Conservation (phyloP, 2,329 filamentous ascomycete genomes). For the Microsporum canis region DNA sequence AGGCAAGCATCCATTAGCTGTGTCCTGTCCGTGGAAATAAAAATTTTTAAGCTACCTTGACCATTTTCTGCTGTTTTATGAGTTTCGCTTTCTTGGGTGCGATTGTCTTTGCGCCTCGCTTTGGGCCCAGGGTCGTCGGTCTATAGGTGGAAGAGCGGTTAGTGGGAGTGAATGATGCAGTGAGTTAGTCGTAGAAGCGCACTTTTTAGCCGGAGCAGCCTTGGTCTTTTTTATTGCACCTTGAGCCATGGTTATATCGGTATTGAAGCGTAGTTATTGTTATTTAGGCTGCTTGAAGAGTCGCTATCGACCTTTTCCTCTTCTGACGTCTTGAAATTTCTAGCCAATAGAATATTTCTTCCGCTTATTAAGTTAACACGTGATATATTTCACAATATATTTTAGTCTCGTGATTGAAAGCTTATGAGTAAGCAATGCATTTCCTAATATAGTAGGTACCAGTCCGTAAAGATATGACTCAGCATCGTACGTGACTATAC, state of each 20-base stretch:
- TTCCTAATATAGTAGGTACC: not conserved
- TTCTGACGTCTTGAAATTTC: not conserved
- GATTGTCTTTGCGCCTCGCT: constrained; percentile 50
- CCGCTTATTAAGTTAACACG: not conserved
- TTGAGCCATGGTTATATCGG: constrained; percentile 33
- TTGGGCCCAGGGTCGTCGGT: constrained; percentile 33
- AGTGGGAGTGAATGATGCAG: constrained; percentile 1
- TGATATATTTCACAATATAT: not conserved
- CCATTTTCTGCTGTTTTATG: constrained; percentile 50
- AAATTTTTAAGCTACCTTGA: constrained; percentile 39
- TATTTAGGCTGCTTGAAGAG: not conserved
- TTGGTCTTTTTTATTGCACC: constrained; percentile 39
- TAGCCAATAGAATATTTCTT: not conserved
- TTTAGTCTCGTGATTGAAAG: not conserved
- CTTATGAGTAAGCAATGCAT: not conserved
- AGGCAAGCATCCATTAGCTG: constrained; percentile 16
- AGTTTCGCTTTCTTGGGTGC: constrained; percentile 55
- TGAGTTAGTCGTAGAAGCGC: constrained; percentile 11
- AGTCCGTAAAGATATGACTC: too few relatives aligned
- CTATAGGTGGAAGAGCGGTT: constrained; percentile 10
- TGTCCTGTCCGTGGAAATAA: constrained; percentile 4
- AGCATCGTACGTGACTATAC: too few relatives aligned
- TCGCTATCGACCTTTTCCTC: not conserved
- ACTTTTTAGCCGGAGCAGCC: constrained; percentile 29
- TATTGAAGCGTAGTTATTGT: not conserved